Evolutionary conservation across 2,329 filamentous ascomycete species (phyloP).

Genomic region (Alternaria angustiovoidea): DNA sequence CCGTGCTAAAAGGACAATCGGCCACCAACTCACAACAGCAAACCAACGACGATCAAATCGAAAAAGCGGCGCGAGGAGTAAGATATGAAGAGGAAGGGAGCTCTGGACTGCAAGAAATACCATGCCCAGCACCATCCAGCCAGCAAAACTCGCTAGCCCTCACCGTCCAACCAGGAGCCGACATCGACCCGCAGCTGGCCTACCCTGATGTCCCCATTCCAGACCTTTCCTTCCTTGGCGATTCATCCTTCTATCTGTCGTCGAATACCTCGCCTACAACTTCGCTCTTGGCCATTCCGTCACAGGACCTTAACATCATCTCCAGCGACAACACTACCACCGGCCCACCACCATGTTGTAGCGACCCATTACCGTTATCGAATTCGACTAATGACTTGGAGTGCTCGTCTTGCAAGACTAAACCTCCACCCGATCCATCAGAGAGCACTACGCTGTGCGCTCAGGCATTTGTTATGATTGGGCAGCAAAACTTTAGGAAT

Average conservation of each 20-base stretch:
- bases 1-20: conserved; percentile 25
- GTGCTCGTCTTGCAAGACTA: conserved; percentile 38
- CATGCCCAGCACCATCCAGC: not conserved
- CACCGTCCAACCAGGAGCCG: conserved; percentile 1
- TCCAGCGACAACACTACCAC: not conserved
- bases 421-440: conserved; percentile 34
- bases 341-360: conserved; percentile 40
- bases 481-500: conserved; percentile 46
- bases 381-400: conserved; percentile 25
- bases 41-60: not conserved
- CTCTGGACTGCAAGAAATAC: not conserved
- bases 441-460: conserved; percentile 48
- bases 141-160: conserved; percentile 7
- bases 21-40: conserved; percentile 15
- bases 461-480: conserved; percentile 45
- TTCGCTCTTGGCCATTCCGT: not conserved
- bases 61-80: not conserved
- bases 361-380: conserved; percentile 7
- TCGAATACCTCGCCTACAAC: not conserved
- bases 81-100: not conserved
- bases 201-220: conserved; percentile 15
- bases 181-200: conserved; percentile 10
- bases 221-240: conserved; percentile 22
- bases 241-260: not conserved
- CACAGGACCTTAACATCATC: not conserved